These are phyloP conservation scores for Zygosaccharomyces bisporus DNA, from an alignment of 805 yeast genomes.

Conservation along the genomic window DNA sequence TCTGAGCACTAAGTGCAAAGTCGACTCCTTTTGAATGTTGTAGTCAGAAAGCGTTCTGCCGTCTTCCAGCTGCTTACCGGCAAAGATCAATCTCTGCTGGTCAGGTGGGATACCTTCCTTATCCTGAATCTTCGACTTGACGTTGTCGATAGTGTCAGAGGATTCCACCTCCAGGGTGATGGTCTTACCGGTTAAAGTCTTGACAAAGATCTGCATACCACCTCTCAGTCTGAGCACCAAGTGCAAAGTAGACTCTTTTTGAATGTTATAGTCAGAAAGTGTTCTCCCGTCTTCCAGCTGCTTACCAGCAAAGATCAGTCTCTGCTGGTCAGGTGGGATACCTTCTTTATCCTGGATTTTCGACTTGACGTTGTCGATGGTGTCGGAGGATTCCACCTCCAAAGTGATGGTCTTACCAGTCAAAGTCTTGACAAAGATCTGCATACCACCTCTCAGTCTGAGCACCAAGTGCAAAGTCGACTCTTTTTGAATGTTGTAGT, in stretches of 20 bases:
- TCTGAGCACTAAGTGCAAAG: constrained; percentile 79
- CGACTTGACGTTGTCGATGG: constrained; percentile 86
- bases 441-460: constrained; percentile 84
- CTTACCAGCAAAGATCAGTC: constrained; percentile 65
- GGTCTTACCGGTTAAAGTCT: constrained; percentile 87
- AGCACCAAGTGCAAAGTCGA: constrained; percentile 76
- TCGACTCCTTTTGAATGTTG: constrained; percentile 93
- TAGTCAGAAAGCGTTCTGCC: constrained; percentile 93
- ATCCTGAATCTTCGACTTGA: constrained; percentile 92
- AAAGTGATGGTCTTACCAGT: constrained; percentile 95
- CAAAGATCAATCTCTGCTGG: constrained; percentile 92
- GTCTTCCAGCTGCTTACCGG: constrained; percentile 95
- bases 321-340: constrained; percentile 66
- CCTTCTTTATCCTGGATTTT: constrained; percentile 68
- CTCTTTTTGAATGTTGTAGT: constrained; percentile 91
- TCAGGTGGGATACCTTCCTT: constrained; percentile 97
- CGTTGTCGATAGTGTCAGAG: constrained; percentile 92
- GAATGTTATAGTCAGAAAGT: constrained; percentile 66
- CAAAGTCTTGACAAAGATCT: constrained; percentile 93
- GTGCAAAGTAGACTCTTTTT: constrained; percentile 64
- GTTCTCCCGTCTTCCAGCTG: constrained; percentile 69
- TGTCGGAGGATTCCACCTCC: constrained; percentile 91
- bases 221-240: constrained; percentile 71
- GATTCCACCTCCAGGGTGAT: constrained; percentile 85
- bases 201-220: constrained; percentile 85